Percentiles rank a stretch among this genome's conserved stretches.
Conservation (phyloP, 805 yeast genomes). For the Wickerhamiella australiensis region DNA sequence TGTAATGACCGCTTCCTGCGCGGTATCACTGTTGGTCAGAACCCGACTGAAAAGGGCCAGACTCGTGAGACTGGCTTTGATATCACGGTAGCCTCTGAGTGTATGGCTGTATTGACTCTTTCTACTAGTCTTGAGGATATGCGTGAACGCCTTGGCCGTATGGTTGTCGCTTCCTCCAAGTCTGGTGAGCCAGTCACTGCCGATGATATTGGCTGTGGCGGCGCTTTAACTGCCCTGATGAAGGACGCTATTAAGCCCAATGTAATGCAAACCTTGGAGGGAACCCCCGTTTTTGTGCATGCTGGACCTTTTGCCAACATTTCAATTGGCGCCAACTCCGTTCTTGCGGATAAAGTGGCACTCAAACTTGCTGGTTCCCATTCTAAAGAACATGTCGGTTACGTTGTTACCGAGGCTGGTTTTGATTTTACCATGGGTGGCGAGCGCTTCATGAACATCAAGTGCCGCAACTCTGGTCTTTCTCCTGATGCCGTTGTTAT, state of each 20-base stretch:
- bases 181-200: constrained; percentile 77
- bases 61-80: constrained; percentile 86
- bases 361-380: constrained; percentile 72
- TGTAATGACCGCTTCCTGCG: constrained; percentile 85
- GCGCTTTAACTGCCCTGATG: constrained; percentile 86
- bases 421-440: constrained; percentile 99
- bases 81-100: constrained; percentile 90
- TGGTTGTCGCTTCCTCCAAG: constrained; percentile 74
- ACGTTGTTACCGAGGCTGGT: constrained; percentile 94
- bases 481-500: constrained; percentile 82
- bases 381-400: constrained; percentile 41
- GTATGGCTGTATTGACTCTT: constrained; percentile 90
- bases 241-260: constrained; percentile 96
- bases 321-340: constrained; percentile 92
- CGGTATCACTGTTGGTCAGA: constrained; percentile 80
- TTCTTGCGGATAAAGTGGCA: constrained; percentile 85
- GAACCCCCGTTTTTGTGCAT: constrained; percentile 94
- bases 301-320: constrained; percentile 98
- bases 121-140: constrained; percentile 67
- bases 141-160: constrained; percentile 75
- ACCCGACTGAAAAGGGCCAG: constrained; percentile 83
- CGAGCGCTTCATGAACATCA: constrained; percentile 90
- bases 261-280: constrained; percentile 93
- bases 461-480: constrained; percentile 83
- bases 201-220: constrained; percentile 91